Evolutionary conservation across 169 alveolate species (phyloP).

Genomic region (Eimeria sp.): DNA sequence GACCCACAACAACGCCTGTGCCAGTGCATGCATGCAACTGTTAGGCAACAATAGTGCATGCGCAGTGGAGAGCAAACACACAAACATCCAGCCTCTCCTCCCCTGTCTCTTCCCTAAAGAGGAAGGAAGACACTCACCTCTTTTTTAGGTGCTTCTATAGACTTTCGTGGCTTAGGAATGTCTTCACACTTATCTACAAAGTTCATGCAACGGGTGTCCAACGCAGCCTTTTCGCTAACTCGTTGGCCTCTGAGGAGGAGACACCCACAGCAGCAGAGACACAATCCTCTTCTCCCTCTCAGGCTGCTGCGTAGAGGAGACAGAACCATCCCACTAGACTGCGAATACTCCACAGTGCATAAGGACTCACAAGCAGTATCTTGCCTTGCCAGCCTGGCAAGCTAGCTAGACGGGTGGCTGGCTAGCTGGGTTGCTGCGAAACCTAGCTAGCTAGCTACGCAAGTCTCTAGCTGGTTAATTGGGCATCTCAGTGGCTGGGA

Average conservation of each 20-base stretch:
- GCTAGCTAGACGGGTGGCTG: neutral
- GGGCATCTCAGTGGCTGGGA: neutral
- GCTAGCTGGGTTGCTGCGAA: neutral
- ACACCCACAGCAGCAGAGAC: neutral
- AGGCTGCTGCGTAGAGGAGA: no score
- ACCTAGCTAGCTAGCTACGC: neutral
- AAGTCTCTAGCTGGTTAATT: neutral
- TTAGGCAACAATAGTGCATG: no score
- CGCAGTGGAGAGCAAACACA: no score
- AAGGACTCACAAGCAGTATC: neutral
- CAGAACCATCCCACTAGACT: no score
- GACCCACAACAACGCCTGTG: neutral
- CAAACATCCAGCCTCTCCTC: no score
- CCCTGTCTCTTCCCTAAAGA: no score
- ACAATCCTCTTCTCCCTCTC: no score
- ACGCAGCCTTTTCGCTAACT: constrained; percentile 5
- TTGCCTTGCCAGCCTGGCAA: neutral
- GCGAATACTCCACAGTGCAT: no score
- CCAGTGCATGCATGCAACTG: no score
- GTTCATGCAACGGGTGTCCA: constrained; percentile 30
- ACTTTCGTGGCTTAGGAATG: neutral
- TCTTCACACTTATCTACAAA: constrained; percentile 10
- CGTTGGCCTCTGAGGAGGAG: constrained; percentile 23
- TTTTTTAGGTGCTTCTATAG: no score
- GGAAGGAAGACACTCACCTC: no score